phyloP scores from a whole-genome alignment of 805 yeast species.

The Barnettozyma sp. region DNA sequence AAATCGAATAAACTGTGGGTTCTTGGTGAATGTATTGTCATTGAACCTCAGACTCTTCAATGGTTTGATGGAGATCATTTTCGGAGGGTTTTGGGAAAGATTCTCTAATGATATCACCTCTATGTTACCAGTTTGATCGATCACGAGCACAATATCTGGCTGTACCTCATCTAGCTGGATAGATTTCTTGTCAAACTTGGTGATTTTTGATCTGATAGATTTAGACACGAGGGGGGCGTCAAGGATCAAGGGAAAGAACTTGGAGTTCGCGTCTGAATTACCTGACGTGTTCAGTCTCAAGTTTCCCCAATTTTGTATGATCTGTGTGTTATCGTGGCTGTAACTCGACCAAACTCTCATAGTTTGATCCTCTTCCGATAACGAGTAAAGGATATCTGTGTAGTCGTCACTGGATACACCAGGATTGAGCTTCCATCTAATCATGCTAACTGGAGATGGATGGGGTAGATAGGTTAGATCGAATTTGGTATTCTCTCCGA shows the following conservation, averaged over 20 bases:
- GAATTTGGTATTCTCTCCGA: slow-evolving; percentile 56
- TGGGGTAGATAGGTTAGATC: slow-evolving; percentile 67
- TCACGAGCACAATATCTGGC: slow-evolving; percentile 37
- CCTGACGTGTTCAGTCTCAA: slow-evolving; percentile 25
- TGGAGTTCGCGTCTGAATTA: slow-evolving; percentile 12
- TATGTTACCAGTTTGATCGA: slow-evolving; percentile 35
- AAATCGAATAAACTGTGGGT: slow-evolving; percentile 31
- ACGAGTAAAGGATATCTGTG: slow-evolving; percentile 54
- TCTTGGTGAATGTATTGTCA: slow-evolving; percentile 23
- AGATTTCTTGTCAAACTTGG: slow-evolving; percentile 13
- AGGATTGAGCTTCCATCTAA: slow-evolving; percentile 50
- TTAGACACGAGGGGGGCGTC: slow-evolving; percentile 34
- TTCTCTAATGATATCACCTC: slow-evolving; percentile 43
- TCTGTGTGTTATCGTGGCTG: slow-evolving; percentile 51
- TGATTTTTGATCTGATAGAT: slow-evolving; percentile 16
- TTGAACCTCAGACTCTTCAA: slow-evolving; percentile 26
- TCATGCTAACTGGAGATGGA: slow-evolving; percentile 45
- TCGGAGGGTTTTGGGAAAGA: slow-evolving; percentile 49
- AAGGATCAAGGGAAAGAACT: slow-evolving; percentile 34
- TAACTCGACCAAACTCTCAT: slow-evolving; percentile 66
- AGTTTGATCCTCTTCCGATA: slow-evolving; percentile 50
- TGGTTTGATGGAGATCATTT: slow-evolving; percentile 36
- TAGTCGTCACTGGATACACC: slow-evolving; percentile 26
- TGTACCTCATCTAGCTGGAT: slow-evolving; percentile 23
- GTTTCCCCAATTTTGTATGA: slow-evolving; percentile 52